A percentile compares a stretch with the other conserved stretches of the same genome.
phyloP scores from a whole-genome alignment of 169 alveolate species.

The Neospora caninum region DNA sequence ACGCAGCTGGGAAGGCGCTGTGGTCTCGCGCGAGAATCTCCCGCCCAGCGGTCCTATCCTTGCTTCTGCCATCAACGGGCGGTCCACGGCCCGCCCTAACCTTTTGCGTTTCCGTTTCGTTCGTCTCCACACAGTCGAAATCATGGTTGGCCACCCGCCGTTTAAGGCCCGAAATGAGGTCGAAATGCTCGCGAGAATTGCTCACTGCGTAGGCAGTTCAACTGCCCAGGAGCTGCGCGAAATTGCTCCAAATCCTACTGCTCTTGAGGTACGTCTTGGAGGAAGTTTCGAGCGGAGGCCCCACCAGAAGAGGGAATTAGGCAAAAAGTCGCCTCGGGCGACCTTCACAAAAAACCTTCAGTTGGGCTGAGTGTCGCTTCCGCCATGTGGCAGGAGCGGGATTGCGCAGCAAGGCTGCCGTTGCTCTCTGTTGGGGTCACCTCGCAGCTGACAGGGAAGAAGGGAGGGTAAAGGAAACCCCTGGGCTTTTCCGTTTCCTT shows the following conservation, averaged over 20 bases:
- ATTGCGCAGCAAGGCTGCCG: not conserved
- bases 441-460: not conserved
- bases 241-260: not conserved
- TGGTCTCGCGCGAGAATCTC: too few relatives aligned
- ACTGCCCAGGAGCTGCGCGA: not conserved
- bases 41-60: too few relatives aligned
- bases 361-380: not conserved
- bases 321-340: not conserved
- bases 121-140: not conserved
- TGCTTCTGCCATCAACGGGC: too few relatives aligned
- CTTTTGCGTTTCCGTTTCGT: not conserved
- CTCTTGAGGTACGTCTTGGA: constrained; percentile 5
- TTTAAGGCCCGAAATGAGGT: not conserved
- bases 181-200: not conserved
- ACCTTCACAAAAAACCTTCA: too few relatives aligned
- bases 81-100: too few relatives aligned
- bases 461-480: not conserved
- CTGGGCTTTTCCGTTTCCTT: not conserved
- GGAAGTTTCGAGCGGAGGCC: too few relatives aligned
- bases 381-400: not conserved
- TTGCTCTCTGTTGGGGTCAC: not conserved
- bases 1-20: too few relatives aligned
- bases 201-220: not conserved
- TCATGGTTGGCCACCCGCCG: not conserved
- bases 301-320: not conserved